A percentile compares a stretch with the other conserved stretches of the same genome.
phyloP scores from a whole-genome alignment of 2,329 filamentous ascomycete genomes.

The Coniochaeta sp. region DNA sequence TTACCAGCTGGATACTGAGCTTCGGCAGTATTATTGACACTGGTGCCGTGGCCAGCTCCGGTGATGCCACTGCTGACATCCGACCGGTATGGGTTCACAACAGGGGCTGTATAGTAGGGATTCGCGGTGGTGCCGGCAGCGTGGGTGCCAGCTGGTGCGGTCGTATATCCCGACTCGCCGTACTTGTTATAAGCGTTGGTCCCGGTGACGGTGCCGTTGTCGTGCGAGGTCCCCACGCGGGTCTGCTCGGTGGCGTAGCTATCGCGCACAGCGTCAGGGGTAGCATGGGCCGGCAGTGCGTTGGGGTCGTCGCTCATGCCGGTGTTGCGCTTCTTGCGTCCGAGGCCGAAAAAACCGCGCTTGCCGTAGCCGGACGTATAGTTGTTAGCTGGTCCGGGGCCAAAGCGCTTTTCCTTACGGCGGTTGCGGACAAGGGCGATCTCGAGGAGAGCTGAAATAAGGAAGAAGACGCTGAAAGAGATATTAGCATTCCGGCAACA shows the following conservation, averaged over 20 bases:
- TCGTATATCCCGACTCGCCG: constrained; percentile 1
- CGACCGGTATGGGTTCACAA: background rate
- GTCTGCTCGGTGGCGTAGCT: constrained; percentile 15
- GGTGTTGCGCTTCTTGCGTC: constrained; percentile 5
- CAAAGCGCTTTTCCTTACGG: constrained; percentile 29
- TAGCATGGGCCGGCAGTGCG: constrained; percentile 10
- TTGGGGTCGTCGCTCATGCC: constrained; percentile 5
- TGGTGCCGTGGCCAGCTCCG: background rate
- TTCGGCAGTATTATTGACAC: background rate
- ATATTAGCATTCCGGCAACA: background rate
- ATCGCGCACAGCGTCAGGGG: constrained; percentile 10
- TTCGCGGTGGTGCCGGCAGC: background rate
- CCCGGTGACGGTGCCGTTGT: background rate
- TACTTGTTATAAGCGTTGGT: constrained; percentile 6
- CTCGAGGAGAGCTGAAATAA: constrained; percentile 53
- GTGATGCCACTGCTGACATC: background rate
- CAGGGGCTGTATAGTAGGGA: background rate
- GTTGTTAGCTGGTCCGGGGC: constrained; percentile 29
- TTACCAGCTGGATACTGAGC: constrained; percentile 3
- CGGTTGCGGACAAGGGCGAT: constrained; percentile 4
- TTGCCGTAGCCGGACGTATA: constrained; percentile 14
- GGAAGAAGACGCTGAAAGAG: constrained; percentile 48
- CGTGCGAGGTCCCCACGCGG: constrained; percentile 7
- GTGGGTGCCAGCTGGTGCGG: background rate
- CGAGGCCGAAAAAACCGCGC: constrained; percentile 6